Evolutionary conservation across 1,284 basidiomycete species (phyloP), one percentile per base, ranked within the genome.

Genomic region (Cronartium quercuum): DNA sequence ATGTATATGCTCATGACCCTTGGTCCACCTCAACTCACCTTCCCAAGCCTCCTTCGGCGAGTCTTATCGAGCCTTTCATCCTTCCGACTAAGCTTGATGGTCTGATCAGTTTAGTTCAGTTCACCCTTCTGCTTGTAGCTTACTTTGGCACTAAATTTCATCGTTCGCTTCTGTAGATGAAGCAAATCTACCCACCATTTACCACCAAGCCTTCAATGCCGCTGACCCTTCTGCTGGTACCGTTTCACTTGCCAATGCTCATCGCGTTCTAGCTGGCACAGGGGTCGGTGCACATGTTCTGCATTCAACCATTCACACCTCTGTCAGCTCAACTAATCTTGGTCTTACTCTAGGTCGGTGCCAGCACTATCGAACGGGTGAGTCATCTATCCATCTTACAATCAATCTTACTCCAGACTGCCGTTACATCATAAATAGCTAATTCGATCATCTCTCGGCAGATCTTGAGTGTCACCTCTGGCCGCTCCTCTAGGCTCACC

Each of bases 301-400:
- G 1, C 29, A 29, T 29, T 29, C 29, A 29, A 29, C 29, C 91
- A 78, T 87, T 88, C 1, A 92, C 92, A 12, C 87, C 94, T 44
- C 90, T 88, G 77, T 86, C 90, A 0, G 84, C 94, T 55, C 91
- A 91, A 61, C 86, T 91, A 64, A 86, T 92, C 40, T 83, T 94
- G 40, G 84, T 86, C 13, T 90, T 90, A 0, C 90, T 91, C 1
- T 85, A 85, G 24, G 84, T 95, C 34, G 88, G 91, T 21, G 91
- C 92, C 29, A 85, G 88, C 13, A 90, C 88, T 7, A 86, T 94
- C 71, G 92, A 95, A 79, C 88, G 85, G 84, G 91, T 92, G 78
- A 77, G 85, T 76, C 41, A n/a, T 42, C 75, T 29, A 67, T 24
- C 44, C 51, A 42, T 67, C 64, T 13, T n/a, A 34, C 65, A 51